Evolutionary conservation across 495 filamentous ascomycete species (phyloP).

Genomic region (Penicillium daleae): DNA sequence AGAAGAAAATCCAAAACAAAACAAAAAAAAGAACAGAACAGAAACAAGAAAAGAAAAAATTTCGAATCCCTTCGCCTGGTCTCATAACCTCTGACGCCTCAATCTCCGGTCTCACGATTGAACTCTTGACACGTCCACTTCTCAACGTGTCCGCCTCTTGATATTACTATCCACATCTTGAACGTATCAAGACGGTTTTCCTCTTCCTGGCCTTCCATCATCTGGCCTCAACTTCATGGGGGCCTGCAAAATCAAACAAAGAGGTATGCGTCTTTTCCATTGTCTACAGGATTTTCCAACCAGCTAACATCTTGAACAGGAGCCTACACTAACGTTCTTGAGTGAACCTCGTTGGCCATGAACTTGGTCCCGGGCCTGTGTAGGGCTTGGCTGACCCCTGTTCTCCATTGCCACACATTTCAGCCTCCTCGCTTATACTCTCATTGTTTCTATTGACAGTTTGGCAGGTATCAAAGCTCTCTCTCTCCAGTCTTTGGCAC

Average conservation of each 20-base stretch:
- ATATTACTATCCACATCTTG: neutral
- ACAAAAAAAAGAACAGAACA: neutral
- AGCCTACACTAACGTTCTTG: slow-evolving; percentile 5
- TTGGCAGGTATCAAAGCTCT: neutral
- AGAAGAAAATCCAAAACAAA: neutral
- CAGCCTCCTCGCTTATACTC: neutral
- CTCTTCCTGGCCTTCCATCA: neutral
- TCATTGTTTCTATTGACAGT: neutral
- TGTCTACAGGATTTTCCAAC: neutral
- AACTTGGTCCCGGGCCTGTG: neutral
- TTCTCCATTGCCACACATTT: neutral
- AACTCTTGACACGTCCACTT: neutral
- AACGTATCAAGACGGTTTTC: neutral
- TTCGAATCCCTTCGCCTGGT: neutral
- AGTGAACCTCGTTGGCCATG: neutral
- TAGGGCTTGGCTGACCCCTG: neutral
- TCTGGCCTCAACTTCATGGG: neutral
- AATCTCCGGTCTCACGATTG: neutral
- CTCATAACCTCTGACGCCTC: too few species aligned
- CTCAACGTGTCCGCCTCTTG: neutral
- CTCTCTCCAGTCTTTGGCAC: neutral
- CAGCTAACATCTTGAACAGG: neutral
- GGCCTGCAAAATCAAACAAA: neutral
- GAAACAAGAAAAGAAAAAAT: neutral
- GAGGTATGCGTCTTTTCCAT: neutral